phyloP scores from a whole-genome alignment of 2,329 filamentous ascomycete genomes.

The Aspergillus sp. region DNA sequence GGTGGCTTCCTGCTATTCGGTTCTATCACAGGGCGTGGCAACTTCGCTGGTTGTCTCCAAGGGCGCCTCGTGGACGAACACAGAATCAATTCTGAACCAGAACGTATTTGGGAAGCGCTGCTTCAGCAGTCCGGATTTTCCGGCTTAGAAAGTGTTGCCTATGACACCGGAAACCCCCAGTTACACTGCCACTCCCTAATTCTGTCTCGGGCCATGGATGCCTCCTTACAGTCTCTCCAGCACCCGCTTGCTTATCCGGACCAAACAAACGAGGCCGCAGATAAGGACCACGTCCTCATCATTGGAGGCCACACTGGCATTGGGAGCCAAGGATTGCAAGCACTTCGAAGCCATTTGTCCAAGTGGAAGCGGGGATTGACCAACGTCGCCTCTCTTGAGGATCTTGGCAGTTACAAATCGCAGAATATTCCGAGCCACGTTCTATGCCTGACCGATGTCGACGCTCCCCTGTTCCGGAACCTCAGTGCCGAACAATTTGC shows the following conservation, averaged over 20 bases:
- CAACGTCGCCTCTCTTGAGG: background rate
- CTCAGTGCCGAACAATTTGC: background rate
- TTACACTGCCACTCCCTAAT: background rate
- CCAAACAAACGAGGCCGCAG: background rate
- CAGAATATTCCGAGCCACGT: background rate
- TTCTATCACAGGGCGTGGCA: background rate
- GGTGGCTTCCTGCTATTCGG: background rate
- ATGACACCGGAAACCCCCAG: background rate
- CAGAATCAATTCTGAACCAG: rapidly evolving
- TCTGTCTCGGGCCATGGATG: background rate
- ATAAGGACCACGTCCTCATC: background rate
- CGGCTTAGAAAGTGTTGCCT: background rate
- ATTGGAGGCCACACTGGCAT: background rate
- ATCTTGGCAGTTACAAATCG: background rate
- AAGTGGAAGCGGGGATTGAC: too few relatives aligned
- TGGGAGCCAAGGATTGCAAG: background rate
- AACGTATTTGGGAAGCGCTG: background rate
- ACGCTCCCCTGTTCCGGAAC: background rate
- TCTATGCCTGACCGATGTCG: background rate
- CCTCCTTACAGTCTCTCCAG: background rate
- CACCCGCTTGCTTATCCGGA: too few relatives aligned
- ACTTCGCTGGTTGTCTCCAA: background rate
- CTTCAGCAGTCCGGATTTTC: background rate
- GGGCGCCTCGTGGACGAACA: background rate
- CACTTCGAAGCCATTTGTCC: too few relatives aligned